Evolutionary conservation across 129 eudicot species (phyloP), one percentile per base, ranked within the genome.

Genomic region (Chrysanthemum seticuspe): DNA sequence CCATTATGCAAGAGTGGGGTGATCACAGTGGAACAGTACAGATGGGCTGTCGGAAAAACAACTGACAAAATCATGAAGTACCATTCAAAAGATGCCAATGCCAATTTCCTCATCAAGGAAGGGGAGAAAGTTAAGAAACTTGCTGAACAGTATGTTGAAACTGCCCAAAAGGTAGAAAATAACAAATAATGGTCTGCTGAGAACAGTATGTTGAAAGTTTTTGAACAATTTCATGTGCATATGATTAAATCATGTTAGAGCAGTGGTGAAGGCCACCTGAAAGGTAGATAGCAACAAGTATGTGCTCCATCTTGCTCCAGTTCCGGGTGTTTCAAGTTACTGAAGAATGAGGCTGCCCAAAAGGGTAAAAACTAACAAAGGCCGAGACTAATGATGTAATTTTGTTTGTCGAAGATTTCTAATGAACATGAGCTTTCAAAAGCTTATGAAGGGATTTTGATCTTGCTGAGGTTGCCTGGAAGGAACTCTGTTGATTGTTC

Each of bases 1-100:
- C 97, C 98, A 10, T 86, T 94, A 29, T 94, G 98, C 89, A 94
- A 90, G 87, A 94, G 98, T 65, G 98, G 98, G 53, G 98, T 94
- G 82, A 90, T 94, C 72, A 90, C 92, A 10, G 96, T 94, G 13
- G 93, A 94, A 62, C 93, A 90, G 40, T 94, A 94, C 74, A 72
- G 96, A 67, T 94, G 93, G 93, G 96, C 97, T 6, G 97, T 94
- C 15, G 88, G 87, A 54, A 94, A 90, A 80, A 84, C 98, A 71
- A 88, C 96, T 14, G 97, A 94, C 53, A 90, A 94, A 82, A 91
- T 94, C 51, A 85, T 90, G 97, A 94, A 90, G 48, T 85, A 86
- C 71, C 98, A 93, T 82, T 76, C 90, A 10, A 90, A 86, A 80
- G 96, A 88, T 69, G 84, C 87, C 54, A 93, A 78, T 71, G 98